These are phyloP conservation scores for Nepenthes gracilis DNA, from an alignment of 148 eudicot genomes.

Conservation along the genomic window DNA sequence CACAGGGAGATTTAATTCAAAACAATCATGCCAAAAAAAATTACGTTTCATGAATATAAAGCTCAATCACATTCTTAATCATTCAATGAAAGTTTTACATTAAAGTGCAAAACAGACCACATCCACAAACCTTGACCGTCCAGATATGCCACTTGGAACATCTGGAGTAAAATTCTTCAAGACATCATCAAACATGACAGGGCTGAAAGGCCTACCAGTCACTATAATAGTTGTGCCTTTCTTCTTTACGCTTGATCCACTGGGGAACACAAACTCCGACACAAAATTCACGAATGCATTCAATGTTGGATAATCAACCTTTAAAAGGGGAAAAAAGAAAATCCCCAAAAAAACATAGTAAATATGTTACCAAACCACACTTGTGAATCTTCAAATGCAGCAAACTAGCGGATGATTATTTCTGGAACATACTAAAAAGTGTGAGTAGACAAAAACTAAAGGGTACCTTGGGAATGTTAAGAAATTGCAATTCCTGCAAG, in stretches of 20 bases:
- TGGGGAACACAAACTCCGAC: conserved; percentile 48
- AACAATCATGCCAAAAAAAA: too few relatives aligned
- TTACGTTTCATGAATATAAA: too few relatives aligned
- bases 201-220: conserved; percentile 74
- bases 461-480: conserved; percentile 58
- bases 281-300: conserved; percentile 60
- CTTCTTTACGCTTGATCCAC: conserved; percentile 33
- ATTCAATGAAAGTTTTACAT: not conserved
- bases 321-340: not conserved
- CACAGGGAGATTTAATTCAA: too few relatives aligned
- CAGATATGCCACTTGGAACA: conserved; percentile 55
- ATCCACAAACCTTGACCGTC: conserved; percentile 57
- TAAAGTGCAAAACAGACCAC: conserved; percentile 2
- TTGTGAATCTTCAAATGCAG: too few relatives aligned
- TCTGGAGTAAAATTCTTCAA: conserved; percentile 78
- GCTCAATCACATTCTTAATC: not conserved
- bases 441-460: not conserved
- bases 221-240: conserved; percentile 36
- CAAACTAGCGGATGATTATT: too few relatives aligned
- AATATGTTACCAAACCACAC: not conserved
- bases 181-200: conserved; percentile 70
- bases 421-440: not conserved
- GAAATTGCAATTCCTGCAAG: conserved; percentile 54
- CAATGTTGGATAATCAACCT: conserved; percentile 73
- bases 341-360: not conserved